A percentile compares a stretch with the other conserved stretches of the same genome.
These are phyloP conservation scores for Neoscytalidium dimidiatum DNA, from an alignment of 2,329 filamentous ascomycete species.

Conservation along the genomic window DNA sequence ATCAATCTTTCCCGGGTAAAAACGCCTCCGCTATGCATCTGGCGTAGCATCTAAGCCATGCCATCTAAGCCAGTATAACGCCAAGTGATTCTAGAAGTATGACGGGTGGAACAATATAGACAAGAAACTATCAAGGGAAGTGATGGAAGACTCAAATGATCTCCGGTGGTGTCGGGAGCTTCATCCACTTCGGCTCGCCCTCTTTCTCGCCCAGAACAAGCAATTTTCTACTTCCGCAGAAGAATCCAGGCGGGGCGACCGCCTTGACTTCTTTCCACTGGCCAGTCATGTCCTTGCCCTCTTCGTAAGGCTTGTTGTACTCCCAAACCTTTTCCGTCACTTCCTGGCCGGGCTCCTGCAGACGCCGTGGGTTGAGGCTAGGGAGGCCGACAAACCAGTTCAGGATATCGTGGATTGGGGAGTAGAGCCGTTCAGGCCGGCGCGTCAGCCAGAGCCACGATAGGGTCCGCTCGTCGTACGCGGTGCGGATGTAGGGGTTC, in stretches of 20 bases:
- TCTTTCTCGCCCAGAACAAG: slow-evolving; percentile 47
- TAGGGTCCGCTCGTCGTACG: slow-evolving; percentile 62
- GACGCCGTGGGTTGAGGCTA: slow-evolving; percentile 60
- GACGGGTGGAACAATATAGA: background rate
- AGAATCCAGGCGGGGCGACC: slow-evolving; percentile 57
- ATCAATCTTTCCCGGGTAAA: background rate
- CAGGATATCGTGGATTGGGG: slow-evolving; percentile 59
- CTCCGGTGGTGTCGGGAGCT: slow-evolving; percentile 29
- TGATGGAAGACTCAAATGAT: background rate
- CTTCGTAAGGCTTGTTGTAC: slow-evolving; percentile 38
- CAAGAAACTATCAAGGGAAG: background rate
- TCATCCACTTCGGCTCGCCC: slow-evolving; percentile 35
- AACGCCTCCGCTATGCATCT: slow-evolving; percentile 14
- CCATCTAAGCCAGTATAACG: slow-evolving; percentile 1
- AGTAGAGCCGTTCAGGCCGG: slow-evolving; percentile 67
- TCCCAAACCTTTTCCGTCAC: slow-evolving; percentile 57
- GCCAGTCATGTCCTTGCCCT: slow-evolving; percentile 29
- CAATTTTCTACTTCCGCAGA: slow-evolving; percentile 58
- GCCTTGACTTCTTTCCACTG: slow-evolving; percentile 48
- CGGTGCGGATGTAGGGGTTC: slow-evolving; percentile 74
- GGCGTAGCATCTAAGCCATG: background rate
- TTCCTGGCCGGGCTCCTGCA: slow-evolving; percentile 58
- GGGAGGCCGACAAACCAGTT: slow-evolving; percentile 61
- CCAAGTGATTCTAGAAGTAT: background rate
- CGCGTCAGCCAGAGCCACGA: slow-evolving; percentile 61